phyloP scores from a whole-genome alignment of 2,329 filamentous ascomycete genomes.

The Phaeoacremonium minimum region DNA sequence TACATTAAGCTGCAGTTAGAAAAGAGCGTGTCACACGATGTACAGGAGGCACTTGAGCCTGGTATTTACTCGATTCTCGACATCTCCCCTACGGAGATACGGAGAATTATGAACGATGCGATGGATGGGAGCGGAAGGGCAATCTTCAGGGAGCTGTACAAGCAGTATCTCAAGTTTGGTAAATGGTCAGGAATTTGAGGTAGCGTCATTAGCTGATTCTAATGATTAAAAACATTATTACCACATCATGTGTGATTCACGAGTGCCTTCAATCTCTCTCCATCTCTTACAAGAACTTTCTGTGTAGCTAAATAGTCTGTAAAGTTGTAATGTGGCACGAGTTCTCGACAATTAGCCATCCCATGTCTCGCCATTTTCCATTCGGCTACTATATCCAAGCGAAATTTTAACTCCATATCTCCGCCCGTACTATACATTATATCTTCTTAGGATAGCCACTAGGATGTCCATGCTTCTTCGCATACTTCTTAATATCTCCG shows the following conservation, averaged over 20 bases:
- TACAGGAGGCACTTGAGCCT: constrained; percentile 52
- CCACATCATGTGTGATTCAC: too few species aligned
- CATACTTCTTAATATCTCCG: constrained; percentile 52
- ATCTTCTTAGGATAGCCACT: constrained; percentile 36
- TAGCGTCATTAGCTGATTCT: too few species aligned
- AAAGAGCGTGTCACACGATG: constrained; percentile 39
- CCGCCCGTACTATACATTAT: too few species aligned
- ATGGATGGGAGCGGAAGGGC: constrained; percentile 56
- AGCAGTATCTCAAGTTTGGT: constrained; percentile 57
- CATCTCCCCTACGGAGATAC: constrained; percentile 49
- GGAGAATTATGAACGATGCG: constrained; percentile 54
- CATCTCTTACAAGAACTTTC: too few species aligned
- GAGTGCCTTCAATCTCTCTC: too few species aligned
- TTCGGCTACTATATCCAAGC: too few species aligned
- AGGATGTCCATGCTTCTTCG: constrained; percentile 55
- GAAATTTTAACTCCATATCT: too few species aligned
- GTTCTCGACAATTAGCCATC: too few species aligned
- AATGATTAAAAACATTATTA: too few species aligned
- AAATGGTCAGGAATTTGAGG: constrained; percentile 58
- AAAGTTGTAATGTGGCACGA: too few species aligned
- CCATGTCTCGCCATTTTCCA: too few species aligned
- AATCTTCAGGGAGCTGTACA: constrained; percentile 54
- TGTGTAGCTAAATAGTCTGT: too few species aligned
- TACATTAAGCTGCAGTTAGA: constrained; percentile 61
- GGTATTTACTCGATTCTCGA: constrained; percentile 56